These are phyloP conservation scores for Suhomyces emberorum DNA, from an alignment of 805 yeast species.

Conservation along the genomic window DNA sequence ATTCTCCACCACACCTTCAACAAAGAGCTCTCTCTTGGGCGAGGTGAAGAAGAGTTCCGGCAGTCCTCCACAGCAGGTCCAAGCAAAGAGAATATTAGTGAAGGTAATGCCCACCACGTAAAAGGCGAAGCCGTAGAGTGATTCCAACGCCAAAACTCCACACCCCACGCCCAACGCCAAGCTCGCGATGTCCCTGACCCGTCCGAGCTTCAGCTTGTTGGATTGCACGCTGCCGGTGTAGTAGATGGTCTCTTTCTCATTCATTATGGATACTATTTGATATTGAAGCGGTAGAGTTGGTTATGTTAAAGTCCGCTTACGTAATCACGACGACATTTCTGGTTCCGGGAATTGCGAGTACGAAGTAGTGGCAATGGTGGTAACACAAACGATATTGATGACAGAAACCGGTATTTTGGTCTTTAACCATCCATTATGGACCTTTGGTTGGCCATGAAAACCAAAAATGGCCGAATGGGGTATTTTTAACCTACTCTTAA, in stretches of 20 bases:
- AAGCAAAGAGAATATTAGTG: conserved; percentile 26
- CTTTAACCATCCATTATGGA: too few species aligned
- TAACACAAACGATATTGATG: too few species aligned
- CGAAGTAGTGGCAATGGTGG: too few species aligned
- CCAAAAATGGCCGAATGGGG: too few species aligned
- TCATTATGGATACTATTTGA: too few species aligned
- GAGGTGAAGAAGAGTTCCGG: conserved; percentile 20
- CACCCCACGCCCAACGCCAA: conserved; percentile 39
- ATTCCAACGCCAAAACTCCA: conserved; percentile 38
- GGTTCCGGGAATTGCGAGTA: too few species aligned
- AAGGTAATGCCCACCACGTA: conserved; percentile 33
- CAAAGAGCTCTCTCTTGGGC: conserved; percentile 32
- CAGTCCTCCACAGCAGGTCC: conserved; percentile 30
- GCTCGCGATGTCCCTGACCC: conserved; percentile 36
- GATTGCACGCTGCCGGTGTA: conserved; percentile 29
- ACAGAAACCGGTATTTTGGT: too few species aligned
- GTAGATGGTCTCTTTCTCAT: conserved; percentile 7
- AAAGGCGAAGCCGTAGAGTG: conserved; percentile 33
- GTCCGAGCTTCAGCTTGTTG: conserved; percentile 26
- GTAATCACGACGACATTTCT: too few species aligned
- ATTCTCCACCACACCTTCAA: conserved; percentile 29
- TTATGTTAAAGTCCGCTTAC: too few species aligned
- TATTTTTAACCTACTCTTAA: too few species aligned
- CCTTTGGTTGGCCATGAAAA: too few species aligned
- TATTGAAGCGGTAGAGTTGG: too few species aligned